Evolutionary conservation across 2,329 filamentous ascomycete species (phyloP).

Genomic region (Colletotrichum sp.): DNA sequence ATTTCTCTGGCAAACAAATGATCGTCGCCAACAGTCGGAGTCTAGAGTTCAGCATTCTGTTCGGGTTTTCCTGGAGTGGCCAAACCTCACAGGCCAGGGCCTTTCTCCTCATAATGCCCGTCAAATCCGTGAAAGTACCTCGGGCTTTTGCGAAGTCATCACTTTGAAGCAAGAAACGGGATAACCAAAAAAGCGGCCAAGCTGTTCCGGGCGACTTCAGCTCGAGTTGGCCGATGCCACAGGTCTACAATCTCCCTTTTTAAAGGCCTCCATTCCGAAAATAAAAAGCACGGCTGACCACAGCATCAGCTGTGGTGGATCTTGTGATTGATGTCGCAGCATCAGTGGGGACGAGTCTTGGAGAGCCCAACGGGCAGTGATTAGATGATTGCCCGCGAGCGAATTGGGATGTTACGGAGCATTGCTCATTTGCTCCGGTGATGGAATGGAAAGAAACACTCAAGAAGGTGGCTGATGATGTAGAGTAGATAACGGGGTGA

Average conservation of each 20-base stretch:
- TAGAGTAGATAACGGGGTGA: neutral
- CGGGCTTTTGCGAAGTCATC: neutral
- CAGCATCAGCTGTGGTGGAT: neutral
- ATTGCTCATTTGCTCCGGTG: neutral
- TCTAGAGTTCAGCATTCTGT: neutral
- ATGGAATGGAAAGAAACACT: neutral
- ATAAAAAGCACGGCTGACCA: neutral
- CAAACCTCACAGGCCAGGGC: neutral
- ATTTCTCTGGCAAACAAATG: neutral
- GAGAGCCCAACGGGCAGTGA: neutral
- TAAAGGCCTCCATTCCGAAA: neutral
- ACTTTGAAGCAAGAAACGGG: neutral
- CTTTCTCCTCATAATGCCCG: neutral
- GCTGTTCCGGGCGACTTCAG: neutral
- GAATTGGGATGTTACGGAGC: neutral
- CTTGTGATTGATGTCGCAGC: neutral
- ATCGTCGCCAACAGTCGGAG: neutral
- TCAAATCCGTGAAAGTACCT: neutral
- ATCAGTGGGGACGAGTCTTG: neutral
- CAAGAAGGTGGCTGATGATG: neutral
- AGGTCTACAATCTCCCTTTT: neutral
- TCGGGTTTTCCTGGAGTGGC: neutral
- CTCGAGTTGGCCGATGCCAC: neutral
- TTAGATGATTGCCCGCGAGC: neutral
- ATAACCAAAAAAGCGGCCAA: neutral